Conservation (phyloP, 2,329 filamentous ascomycete species). For the Fonsecaea pugnacius region DNA sequence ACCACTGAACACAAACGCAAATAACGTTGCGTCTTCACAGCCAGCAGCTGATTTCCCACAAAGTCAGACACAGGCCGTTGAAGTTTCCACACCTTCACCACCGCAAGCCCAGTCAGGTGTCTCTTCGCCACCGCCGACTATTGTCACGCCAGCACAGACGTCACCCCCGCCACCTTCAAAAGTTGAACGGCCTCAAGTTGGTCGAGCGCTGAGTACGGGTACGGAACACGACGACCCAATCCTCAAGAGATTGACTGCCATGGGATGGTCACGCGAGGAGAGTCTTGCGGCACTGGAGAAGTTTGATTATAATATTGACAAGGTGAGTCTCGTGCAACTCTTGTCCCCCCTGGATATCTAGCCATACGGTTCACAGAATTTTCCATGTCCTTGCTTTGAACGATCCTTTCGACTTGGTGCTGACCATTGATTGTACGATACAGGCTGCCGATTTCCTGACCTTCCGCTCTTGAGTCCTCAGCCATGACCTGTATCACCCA, state of each 20-base stretch:
- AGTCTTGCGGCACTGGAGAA: constrained; percentile 84
- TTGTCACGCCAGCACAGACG: constrained; percentile 11
- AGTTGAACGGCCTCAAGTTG: constrained; percentile 37
- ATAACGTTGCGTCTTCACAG: constrained; percentile 37
- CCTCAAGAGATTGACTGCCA: constrained; percentile 82
- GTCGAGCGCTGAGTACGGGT: constrained; percentile 68
- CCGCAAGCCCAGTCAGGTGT: constrained; percentile 2
- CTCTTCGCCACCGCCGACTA: constrained; percentile 4
- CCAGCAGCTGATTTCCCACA: constrained; percentile 1
- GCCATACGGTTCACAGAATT: neutral
- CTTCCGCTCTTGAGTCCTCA: constrained; percentile 28
- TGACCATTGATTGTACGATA: constrained; percentile 5
- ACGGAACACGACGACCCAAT: constrained; percentile 90
- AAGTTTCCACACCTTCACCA: constrained; percentile 1
- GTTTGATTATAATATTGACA: constrained; percentile 94
- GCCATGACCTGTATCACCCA: neutral
- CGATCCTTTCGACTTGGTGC: neutral
- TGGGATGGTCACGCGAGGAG: constrained; percentile 80
- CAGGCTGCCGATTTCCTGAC: constrained; percentile 42
- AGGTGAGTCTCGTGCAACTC: constrained; percentile 63
- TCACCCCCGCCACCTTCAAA: constrained; percentile 17
- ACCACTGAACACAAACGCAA: constrained; percentile 26
- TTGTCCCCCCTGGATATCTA: neutral
- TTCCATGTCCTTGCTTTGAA: neutral
- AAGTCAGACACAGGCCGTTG: constrained; percentile 6